These are phyloP conservation scores for Penicillium samsonianum DNA, from an alignment of 495 filamentous ascomycete species.

Conservation along the genomic window DNA sequence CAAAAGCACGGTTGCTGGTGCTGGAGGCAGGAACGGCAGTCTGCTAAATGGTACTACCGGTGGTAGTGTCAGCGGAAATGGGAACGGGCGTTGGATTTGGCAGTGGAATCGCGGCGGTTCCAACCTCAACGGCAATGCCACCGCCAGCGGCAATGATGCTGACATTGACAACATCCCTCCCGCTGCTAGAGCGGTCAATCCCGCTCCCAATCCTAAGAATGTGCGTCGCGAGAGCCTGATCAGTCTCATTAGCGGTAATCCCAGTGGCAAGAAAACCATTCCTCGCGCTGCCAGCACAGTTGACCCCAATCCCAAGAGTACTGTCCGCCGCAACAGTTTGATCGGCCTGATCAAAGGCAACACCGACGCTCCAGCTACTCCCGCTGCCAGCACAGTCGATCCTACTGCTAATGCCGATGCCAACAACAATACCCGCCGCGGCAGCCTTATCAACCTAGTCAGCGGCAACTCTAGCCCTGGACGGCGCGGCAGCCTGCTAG, in stretches of 20 bases:
- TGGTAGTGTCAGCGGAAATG: background rate
- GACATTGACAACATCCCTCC: conserved; percentile 1
- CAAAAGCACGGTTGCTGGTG: conserved; percentile 4
- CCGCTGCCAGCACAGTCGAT: background rate
- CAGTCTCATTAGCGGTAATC: conserved; percentile 6
- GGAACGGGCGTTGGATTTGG: conserved; percentile 12
- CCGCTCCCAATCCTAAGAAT: background rate
- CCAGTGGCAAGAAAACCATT: background rate
- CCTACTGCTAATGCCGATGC: background rate
- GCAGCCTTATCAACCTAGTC: background rate
- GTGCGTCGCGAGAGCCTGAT: conserved; percentile 6
- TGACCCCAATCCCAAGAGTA: conserved; percentile 4
- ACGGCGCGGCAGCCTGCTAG: background rate
- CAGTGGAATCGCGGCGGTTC: conserved; percentile 8
- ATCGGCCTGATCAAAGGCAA: conserved; percentile 2
- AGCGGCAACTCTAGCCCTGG: background rate
- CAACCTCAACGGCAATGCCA: background rate
- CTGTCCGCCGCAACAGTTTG: conserved; percentile 8
- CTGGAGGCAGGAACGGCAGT: background rate
- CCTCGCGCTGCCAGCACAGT: background rate
- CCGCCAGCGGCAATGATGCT: background rate
- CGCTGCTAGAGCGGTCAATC: background rate
- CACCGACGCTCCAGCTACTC: background rate
- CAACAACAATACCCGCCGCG: background rate
- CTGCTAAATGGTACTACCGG: background rate